A percentile compares a stretch with the other conserved stretches of the same genome.
Conservation (phyloP, 345 rosid species). For the Corchorus olitorius region DNA sequence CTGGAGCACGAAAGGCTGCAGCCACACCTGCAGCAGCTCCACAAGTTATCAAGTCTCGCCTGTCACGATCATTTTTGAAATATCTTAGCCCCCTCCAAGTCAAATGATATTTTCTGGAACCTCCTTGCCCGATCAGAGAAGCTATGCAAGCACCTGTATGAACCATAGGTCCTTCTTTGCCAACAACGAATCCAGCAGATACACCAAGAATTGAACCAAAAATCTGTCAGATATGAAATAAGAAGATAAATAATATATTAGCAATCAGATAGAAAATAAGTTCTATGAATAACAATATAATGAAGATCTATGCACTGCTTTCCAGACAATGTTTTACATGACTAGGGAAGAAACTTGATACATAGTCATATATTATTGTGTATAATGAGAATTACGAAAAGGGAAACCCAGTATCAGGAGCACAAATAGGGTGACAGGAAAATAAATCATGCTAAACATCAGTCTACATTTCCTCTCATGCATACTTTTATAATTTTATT, state of each 20-base stretch:
- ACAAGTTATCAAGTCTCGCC: slow-evolving; percentile 56
- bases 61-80: slow-evolving; percentile 53
- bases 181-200: slow-evolving; percentile 50
- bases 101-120: slow-evolving; percentile 51
- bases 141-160: slow-evolving; percentile 57
- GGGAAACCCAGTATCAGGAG: neutral
- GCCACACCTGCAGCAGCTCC: slow-evolving; percentile 59
- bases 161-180: slow-evolving; percentile 60
- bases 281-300: neutral
- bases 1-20: slow-evolving; percentile 57
- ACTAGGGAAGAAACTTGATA: neutral
- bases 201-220: slow-evolving; percentile 46
- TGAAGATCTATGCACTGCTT: neutral
- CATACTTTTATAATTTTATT: too few relatives aligned
- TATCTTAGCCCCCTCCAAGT: slow-evolving; percentile 53
- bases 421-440: neutral
- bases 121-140: slow-evolving; percentile 51
- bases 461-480: neutral
- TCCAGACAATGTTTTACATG: neutral
- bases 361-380: neutral
- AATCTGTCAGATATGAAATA: slow-evolving; percentile 33
- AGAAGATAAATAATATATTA: neutral
- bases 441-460: neutral
- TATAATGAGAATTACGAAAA: neutral
- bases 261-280: neutral